These are phyloP conservation scores for Saccharomyces pastorianus DNA, from an alignment of 1,139 yeast genomes.

Conservation along the genomic window DNA sequence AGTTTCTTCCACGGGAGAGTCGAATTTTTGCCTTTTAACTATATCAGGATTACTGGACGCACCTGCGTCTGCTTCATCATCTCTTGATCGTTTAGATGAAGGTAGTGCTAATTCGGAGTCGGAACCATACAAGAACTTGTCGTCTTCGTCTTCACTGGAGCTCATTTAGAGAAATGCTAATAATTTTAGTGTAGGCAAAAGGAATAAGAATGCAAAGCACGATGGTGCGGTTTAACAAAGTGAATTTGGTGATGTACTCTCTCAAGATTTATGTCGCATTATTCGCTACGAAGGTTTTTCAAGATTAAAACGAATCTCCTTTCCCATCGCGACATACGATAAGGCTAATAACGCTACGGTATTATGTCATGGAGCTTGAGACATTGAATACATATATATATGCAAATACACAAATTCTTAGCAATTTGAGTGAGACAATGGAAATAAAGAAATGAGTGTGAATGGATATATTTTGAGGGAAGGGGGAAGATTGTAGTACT, in stretches of 20 bases:
- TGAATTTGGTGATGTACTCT: neutral
- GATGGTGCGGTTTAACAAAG: neutral
- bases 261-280: neutral
- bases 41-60: slow-evolving; percentile 12
- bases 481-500: neutral
- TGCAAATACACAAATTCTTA: neutral
- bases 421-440: slow-evolving; percentile 1
- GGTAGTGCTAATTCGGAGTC: slow-evolving; percentile 40
- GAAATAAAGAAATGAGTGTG: neutral
- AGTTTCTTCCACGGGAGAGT: slow-evolving; percentile 12
- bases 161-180: slow-evolving; percentile 15
- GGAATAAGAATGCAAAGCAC: neutral
- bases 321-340: neutral
- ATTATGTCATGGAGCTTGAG: neutral
- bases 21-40: slow-evolving; percentile 2
- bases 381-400: neutral
- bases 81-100: slow-evolving; percentile 28
- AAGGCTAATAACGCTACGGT: too few relatives aligned
- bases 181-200: neutral
- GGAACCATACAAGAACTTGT: slow-evolving; percentile 76
- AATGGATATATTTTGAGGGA: too few relatives aligned
- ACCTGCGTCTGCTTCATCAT: slow-evolving; percentile 11
- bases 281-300: neutral
- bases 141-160: slow-evolving; percentile 57
- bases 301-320: neutral